Percentiles rank a stretch among this genome's conserved stretches.
Conservation (phyloP, 805 yeast genomes). For the Candida mattraensis region DNA sequence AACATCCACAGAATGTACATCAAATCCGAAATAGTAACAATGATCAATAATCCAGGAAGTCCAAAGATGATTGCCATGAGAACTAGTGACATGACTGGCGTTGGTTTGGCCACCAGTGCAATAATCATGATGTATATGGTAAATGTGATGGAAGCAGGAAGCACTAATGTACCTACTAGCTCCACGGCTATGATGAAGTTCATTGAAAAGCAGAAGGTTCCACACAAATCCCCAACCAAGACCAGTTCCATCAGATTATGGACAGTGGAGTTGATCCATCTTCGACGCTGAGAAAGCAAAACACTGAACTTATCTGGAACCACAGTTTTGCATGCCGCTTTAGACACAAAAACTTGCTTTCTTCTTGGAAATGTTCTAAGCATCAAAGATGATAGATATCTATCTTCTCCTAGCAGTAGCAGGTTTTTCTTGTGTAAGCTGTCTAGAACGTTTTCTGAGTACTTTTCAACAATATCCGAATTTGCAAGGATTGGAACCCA, state of each 20-base stretch:
- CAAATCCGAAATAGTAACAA: constrained; percentile 74
- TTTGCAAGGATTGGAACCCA: constrained; percentile 95
- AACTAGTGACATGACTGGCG: constrained; percentile 74
- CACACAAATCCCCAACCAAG: constrained; percentile 83
- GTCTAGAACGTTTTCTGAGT: constrained; percentile 80
- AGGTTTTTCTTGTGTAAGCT: constrained; percentile 86
- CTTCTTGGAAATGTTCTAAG: constrained; percentile 86
- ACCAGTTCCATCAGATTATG: constrained; percentile 89
- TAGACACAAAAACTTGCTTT: constrained; percentile 81
- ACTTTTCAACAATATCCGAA: constrained; percentile 90
- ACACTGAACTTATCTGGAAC: constrained; percentile 84
- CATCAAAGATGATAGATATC: constrained; percentile 83
- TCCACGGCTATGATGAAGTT: constrained; percentile 86
- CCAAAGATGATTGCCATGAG: constrained; percentile 81
- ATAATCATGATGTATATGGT: constrained; percentile 75
- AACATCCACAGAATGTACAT: constrained; percentile 77
- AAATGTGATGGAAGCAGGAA: constrained; percentile 85
- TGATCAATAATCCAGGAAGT: constrained; percentile 77
- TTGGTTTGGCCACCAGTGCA: constrained; percentile 70
- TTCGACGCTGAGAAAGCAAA: constrained; percentile 86
- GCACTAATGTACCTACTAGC: constrained; percentile 80
- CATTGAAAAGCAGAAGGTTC: constrained; percentile 94
- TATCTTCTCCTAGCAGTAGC: constrained; percentile 85
- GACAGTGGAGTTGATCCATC: constrained; percentile 95
- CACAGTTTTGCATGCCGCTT: constrained; percentile 88